phyloP scores from a whole-genome alignment of 2,329 filamentous ascomycete genomes.

The Colletotrichum sp. region DNA sequence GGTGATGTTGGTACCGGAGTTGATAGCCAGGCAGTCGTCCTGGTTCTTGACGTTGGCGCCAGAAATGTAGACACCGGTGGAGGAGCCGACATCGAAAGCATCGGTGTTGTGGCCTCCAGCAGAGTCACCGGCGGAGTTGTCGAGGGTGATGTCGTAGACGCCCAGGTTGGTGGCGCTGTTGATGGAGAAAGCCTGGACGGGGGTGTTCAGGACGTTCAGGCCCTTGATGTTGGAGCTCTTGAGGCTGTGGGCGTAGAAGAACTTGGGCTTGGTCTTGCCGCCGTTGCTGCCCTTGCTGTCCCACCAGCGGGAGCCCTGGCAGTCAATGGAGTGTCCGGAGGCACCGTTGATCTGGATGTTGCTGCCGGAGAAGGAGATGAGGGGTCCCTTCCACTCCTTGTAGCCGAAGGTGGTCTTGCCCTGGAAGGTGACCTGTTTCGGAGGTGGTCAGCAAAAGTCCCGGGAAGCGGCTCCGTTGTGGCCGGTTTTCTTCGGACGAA shows the following conservation, averaged over 20 bases:
- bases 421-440: conserved; percentile 57
- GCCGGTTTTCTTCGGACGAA: fast-evolving
- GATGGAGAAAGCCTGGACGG: conserved; percentile 46
- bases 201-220: conserved; percentile 45
- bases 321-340: conserved; percentile 57
- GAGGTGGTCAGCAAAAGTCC: conserved; percentile 22
- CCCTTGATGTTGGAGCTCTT: conserved; percentile 39
- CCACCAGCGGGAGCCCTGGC: conserved; percentile 64
- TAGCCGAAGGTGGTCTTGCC: conserved; percentile 73
- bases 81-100: conserved; percentile 61
- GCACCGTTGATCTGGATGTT: conserved; percentile 59
- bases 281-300: conserved; percentile 64
- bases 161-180: conserved; percentile 36
- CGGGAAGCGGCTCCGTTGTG: background rate
- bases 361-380: conserved; percentile 65
- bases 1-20: conserved; percentile 54
- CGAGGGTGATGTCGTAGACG: conserved; percentile 38
- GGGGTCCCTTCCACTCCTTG: conserved; percentile 67
- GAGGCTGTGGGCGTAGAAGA: conserved; percentile 54
- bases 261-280: conserved; percentile 68
- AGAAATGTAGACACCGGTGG: conserved; percentile 52
- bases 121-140: conserved; percentile 42
- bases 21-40: conserved; percentile 65
- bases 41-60: conserved; percentile 63
- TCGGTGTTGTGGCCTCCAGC: conserved; percentile 57